Evolutionary conservation across 352 stramenopile genomes (phyloP).

Genomic region (Phytophthora kernoviae): DNA sequence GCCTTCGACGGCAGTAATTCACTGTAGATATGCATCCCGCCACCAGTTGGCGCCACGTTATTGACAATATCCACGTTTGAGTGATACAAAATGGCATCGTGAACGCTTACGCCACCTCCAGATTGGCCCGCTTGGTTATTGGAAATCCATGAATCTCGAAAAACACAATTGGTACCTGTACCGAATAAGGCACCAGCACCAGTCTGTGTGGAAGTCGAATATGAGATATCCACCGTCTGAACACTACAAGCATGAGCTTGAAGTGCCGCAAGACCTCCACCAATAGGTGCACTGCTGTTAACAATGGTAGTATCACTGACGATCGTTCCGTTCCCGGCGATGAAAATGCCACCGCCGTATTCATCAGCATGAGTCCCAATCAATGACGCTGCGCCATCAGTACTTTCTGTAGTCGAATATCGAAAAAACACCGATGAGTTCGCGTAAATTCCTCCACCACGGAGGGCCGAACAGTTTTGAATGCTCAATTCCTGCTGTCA

Average conservation of each 20-base stretch:
- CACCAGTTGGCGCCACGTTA: slow-evolving; percentile 34
- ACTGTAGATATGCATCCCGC: slow-evolving; percentile 31
- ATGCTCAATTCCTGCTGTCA: slow-evolving; percentile 25
- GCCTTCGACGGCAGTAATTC: not conserved
- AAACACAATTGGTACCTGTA: slow-evolving; percentile 17
- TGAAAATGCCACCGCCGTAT: slow-evolving; percentile 40
- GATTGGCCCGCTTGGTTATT: slow-evolving; percentile 30
- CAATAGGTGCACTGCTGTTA: slow-evolving; percentile 18
- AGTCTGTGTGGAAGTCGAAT: slow-evolving; percentile 21
- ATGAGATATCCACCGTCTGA: slow-evolving; percentile 17
- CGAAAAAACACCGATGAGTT: slow-evolving; percentile 28
- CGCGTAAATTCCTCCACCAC: slow-evolving; percentile 42
- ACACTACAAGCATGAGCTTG: slow-evolving; percentile 20
- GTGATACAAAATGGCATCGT: slow-evolving; percentile 31
- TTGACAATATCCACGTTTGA: slow-evolving; percentile 35
- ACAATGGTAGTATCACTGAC: slow-evolving; percentile 24
- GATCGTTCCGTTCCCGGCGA: slow-evolving; percentile 21
- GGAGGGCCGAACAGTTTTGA: slow-evolving; percentile 17
- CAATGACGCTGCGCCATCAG: not conserved
- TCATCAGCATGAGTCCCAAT: slow-evolving; percentile 23
- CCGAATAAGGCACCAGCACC: slow-evolving; percentile 42
- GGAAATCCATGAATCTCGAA: slow-evolving; percentile 25
- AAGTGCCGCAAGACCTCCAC: slow-evolving; percentile 35
- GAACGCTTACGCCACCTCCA: slow-evolving; percentile 38
- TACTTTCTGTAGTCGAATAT: slow-evolving; percentile 8